Conservation (phyloP, 73 alveolate genomes). For the Tetrahymena elliotti region DNA sequence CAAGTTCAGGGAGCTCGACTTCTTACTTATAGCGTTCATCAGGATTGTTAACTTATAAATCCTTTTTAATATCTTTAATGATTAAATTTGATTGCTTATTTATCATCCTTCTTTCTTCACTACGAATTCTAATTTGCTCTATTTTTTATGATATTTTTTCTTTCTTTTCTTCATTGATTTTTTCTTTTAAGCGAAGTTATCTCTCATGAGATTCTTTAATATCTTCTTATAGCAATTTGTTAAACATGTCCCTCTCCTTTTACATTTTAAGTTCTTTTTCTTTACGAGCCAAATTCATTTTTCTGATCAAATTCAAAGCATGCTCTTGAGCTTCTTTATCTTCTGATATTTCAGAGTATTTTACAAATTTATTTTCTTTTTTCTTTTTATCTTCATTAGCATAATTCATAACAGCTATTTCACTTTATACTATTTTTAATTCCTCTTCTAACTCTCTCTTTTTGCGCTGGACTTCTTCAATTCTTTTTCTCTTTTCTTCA, state of each 20-base stretch:
- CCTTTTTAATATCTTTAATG: not conserved
- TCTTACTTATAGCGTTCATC: not conserved
- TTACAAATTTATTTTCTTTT: not conserved
- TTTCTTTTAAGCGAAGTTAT: not conserved
- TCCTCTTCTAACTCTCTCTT: not conserved
- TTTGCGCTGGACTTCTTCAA: not conserved
- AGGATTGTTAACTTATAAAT: not conserved
- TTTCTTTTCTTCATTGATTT: not conserved
- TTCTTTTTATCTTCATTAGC: not conserved
- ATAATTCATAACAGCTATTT: not conserved
- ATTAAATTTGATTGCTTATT: not conserved
- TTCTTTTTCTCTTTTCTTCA: not conserved
- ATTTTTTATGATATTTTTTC: not conserved
- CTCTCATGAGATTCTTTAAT: not conserved
- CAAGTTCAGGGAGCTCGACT: slow-evolving; percentile 18
- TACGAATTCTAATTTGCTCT: not conserved
- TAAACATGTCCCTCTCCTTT: not conserved
- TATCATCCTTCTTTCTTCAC: not conserved
- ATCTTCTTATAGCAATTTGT: not conserved
- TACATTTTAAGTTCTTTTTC: not conserved
- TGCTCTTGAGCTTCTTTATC: not conserved
- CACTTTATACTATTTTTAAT: not conserved
- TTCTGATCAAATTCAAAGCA: not conserved
- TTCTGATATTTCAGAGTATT: not conserved
- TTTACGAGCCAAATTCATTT: not conserved